Evolutionary conservation across 75 land plant species (phyloP).

Genomic region (Cupressus sempervirens): DNA sequence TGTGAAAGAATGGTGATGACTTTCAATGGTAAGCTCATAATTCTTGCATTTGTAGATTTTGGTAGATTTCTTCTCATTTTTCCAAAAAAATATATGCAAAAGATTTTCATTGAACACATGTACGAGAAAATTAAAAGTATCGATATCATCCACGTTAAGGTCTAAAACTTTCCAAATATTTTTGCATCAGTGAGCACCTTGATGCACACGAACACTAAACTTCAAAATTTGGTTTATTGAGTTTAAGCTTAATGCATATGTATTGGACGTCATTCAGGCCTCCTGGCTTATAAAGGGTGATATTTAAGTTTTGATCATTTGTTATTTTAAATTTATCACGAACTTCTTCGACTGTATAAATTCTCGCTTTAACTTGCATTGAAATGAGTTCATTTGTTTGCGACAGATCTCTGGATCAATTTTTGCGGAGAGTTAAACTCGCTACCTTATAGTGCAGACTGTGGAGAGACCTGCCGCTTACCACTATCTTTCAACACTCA

Average conservation of each 20-base stretch:
- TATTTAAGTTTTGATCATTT: background rate
- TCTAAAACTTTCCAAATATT: background rate
- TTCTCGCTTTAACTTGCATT: background rate
- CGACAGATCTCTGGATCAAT: constrained; percentile 11
- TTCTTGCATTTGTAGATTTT: background rate
- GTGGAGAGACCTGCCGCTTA: background rate
- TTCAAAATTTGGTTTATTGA: background rate
- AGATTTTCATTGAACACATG: background rate
- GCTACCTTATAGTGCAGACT: background rate
- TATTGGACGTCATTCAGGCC: background rate
- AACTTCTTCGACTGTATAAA: background rate
- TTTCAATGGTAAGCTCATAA: constrained; percentile 4
- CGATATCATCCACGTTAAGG: background rate
- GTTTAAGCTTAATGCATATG: background rate
- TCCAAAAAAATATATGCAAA: background rate
- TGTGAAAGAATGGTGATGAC: background rate
- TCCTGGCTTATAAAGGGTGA: background rate
- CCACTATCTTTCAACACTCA: background rate
- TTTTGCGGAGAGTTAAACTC: constrained; percentile 14
- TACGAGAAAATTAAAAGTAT: background rate
- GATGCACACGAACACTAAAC: background rate
- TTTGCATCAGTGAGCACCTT: background rate
- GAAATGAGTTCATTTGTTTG: background rate
- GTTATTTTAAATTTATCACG: background rate
- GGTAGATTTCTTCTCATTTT: background rate